phyloP scores from a whole-genome alignment of 768 basidiomycete species.

The Lactarius pseudohatsudake region DNA sequence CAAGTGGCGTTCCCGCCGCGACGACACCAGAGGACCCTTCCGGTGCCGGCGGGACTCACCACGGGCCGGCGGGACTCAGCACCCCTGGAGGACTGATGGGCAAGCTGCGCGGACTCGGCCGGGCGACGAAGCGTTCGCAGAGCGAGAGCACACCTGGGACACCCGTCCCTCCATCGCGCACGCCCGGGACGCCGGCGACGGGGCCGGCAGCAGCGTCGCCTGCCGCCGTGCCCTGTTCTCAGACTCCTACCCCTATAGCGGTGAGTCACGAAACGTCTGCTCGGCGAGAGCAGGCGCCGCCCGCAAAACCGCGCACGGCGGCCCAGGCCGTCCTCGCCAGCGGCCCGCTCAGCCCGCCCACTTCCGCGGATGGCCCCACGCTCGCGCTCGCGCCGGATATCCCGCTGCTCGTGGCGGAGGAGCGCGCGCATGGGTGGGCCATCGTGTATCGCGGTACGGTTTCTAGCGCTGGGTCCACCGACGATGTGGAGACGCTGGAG shows the following conservation, averaged over 20 bases:
- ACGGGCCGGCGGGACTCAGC: neutral
- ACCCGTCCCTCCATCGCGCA: conserved; percentile 1
- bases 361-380: conserved; percentile 69
- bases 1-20: conserved; percentile 35
- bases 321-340: conserved; percentile 53
- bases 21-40: conserved; percentile 47
- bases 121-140: conserved; percentile 45
- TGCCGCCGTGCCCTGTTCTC: neutral
- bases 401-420: conserved; percentile 77
- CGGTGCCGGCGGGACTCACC: neutral
- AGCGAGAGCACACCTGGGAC: conserved; percentile 32
- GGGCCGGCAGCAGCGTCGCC: neutral
- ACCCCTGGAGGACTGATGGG: conserved; percentile 66
- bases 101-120: conserved; percentile 72
- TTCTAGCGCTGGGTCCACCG: conserved; percentile 46
- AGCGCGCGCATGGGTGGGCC: conserved; percentile 69
- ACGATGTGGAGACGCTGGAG: conserved; percentile 59
- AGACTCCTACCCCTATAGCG: neutral
- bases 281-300: neutral
- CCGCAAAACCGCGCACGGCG: conserved; percentile 46
- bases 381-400: conserved; percentile 59
- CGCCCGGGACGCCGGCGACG: neutral
- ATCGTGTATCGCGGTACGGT: conserved; percentile 76
- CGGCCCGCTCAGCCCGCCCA: conserved; percentile 61
- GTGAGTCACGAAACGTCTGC: neutral